Evolutionary conservation across 1,139 yeast genomes (phyloP).

Genomic region (Sugiyamaella sp.): DNA sequence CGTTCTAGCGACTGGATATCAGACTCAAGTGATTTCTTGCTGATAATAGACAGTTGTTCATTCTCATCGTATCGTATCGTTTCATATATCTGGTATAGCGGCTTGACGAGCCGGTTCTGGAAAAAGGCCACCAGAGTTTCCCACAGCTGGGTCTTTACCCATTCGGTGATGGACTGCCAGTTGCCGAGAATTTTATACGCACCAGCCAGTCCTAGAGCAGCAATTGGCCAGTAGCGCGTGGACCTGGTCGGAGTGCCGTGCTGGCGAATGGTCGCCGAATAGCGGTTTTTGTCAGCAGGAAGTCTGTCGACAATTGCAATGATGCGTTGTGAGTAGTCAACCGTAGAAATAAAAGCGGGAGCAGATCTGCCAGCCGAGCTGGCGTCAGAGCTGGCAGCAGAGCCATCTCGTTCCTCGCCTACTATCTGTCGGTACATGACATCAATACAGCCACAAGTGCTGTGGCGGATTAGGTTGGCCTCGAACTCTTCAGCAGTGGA

Average conservation of each 20-base stretch:
- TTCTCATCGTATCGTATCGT: constrained; percentile 82
- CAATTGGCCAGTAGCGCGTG: constrained; percentile 71
- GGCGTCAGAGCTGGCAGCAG: neutral
- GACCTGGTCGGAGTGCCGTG: constrained; percentile 53
- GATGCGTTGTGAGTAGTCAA: neutral
- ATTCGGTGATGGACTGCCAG: constrained; percentile 54
- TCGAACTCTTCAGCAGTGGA: neutral
- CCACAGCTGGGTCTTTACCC: constrained; percentile 60
- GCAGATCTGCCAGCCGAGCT: neutral
- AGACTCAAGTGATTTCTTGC: constrained; percentile 74
- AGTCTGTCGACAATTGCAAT: constrained; percentile 2
- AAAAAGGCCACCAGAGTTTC: constrained; percentile 70
- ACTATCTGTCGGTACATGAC: constrained; percentile 11
- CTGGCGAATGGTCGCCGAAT: neutral
- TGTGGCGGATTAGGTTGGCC: neutral
- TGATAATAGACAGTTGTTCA: constrained; percentile 71
- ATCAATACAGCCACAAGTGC: constrained; percentile 10
- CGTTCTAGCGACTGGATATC: constrained; percentile 82
- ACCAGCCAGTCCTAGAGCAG: constrained; percentile 33
- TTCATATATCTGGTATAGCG: constrained; percentile 70
- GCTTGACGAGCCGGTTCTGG: constrained; percentile 80
- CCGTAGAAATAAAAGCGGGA: too few species aligned
- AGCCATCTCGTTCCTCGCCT: neutral
- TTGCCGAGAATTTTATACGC: constrained; percentile 52
- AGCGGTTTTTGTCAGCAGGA: constrained; percentile 2